Percentiles rank a stretch among this genome's conserved stretches.
phyloP scores from a whole-genome alignment of 352 stramenopile species.

The Detonula confervacea region DNA sequence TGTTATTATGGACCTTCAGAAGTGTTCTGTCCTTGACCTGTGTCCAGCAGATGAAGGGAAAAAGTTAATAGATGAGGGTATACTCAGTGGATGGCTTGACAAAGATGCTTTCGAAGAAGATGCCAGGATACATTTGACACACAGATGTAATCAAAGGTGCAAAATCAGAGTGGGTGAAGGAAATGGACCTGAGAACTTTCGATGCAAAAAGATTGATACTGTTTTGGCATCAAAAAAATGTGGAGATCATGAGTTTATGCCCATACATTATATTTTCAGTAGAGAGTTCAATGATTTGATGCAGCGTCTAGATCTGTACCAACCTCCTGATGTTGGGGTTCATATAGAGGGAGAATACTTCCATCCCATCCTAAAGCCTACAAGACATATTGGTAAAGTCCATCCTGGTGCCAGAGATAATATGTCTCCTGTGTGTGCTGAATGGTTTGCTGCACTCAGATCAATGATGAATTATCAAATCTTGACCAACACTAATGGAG shows the following conservation, averaged over 20 bases:
- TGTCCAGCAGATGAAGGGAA: no score
- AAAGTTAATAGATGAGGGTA: no score
- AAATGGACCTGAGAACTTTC: neutral
- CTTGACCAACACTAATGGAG: slow-evolving; percentile 3
- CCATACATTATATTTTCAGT: no score
- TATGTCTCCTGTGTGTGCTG: neutral
- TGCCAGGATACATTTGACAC: neutral
- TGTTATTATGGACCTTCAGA: no score
- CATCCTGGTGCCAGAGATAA: neutral
- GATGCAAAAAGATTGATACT: slow-evolving; percentile 19
- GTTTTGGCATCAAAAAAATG: slow-evolving; percentile 2
- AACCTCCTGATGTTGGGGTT: no score
- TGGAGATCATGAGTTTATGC: no score
- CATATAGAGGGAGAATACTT: no score
- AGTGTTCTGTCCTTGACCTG: no score
- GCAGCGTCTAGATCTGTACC: no score
- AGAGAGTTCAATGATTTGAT: no score
- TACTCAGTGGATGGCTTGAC: no score
- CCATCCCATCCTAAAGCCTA: neutral
- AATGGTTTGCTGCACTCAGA: neutral
- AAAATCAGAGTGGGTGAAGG: slow-evolving; percentile 8
- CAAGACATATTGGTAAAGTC: neutral
- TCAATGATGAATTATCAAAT: slow-evolving; percentile 1
- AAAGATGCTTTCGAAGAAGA: neutral
- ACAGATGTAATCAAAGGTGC: slow-evolving; percentile 18